These are phyloP conservation scores for Lonicera japonica DNA, from an alignment of 129 eudicot genomes.

Conservation along the genomic window DNA sequence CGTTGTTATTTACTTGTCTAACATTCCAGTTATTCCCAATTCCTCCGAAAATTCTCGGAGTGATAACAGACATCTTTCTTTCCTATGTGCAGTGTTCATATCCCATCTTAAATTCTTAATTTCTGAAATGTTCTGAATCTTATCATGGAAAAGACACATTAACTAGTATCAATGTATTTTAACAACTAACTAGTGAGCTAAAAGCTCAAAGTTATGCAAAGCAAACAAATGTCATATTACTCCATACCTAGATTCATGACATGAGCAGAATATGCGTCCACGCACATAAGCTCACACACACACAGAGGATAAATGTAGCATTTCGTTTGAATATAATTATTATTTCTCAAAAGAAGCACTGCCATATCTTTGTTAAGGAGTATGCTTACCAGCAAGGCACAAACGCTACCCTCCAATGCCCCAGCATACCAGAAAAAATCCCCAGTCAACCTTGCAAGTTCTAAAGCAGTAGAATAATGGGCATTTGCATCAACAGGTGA, in stretches of 20 bases:
- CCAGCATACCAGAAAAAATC: constrained; percentile 99
- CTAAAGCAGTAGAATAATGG: constrained; percentile 88
- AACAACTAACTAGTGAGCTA: background rate
- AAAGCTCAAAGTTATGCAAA: background rate
- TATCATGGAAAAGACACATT: background rate
- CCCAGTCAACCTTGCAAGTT: constrained; percentile 84
- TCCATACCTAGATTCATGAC: background rate
- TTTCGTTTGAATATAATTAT: no score
- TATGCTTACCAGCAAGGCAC: constrained; percentile 76
- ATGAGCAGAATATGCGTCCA: no score
- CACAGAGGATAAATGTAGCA: no score
- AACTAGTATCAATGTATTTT: background rate
- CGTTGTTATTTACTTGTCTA: background rate
- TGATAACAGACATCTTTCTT: background rate
- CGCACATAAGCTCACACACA: no score
- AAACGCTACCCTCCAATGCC: constrained; percentile 97
- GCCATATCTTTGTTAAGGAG: no score
- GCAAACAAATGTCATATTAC: background rate
- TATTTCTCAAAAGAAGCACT: no score
- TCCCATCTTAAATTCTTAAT: background rate
- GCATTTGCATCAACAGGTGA: constrained; percentile 99
- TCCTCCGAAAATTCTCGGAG: no score
- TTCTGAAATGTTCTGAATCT: background rate
- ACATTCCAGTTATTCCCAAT: no score
- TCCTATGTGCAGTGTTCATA: no score